phyloP scores from a whole-genome alignment of 768 basidiomycete species.

The Phanerochaete carnosa region DNA sequence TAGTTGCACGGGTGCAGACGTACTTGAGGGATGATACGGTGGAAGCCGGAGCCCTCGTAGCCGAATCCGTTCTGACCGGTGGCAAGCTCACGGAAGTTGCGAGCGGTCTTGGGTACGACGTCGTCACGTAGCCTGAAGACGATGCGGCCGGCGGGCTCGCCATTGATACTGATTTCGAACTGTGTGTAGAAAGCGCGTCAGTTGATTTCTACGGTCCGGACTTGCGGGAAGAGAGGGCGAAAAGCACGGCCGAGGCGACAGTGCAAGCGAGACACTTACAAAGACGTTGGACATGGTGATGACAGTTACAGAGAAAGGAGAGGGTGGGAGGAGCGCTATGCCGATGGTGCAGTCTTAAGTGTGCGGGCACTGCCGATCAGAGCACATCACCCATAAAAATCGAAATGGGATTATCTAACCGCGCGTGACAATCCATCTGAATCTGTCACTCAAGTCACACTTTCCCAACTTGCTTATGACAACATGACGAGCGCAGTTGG shows the following conservation, averaged over 20 bases:
- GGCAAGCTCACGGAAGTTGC: constrained; percentile 56
- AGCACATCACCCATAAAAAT: constrained; percentile 15
- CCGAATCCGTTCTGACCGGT: constrained; percentile 47
- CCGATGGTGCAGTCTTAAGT: constrained; percentile 6
- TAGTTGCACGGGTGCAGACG: constrained; percentile 24
- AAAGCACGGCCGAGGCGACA: background rate
- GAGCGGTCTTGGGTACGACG: constrained; percentile 41
- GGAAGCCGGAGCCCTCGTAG: constrained; percentile 46
- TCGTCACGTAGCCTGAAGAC: constrained; percentile 58
- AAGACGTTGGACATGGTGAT: constrained; percentile 30
- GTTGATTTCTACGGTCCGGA: background rate
- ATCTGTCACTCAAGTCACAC: background rate
- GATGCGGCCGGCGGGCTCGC: constrained; percentile 33
- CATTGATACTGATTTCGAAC: constrained; percentile 32
- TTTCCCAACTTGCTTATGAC: background rate
- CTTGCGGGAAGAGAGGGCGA: background rate
- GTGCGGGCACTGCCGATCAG: constrained; percentile 12
- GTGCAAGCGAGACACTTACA: constrained; percentile 18
- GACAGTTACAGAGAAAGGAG: constrained; percentile 5
- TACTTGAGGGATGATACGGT: constrained; percentile 65
- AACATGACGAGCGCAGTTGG: background rate
- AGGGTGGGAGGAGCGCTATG: constrained; percentile 8
- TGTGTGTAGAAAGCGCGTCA: constrained; percentile 6
- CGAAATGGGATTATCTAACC: constrained; percentile 12
- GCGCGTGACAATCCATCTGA: constrained; percentile 9